Percentiles rank a stretch among this genome's conserved stretches.
Evolutionary conservation across 2,329 filamentous ascomycete genomes (phyloP).

Genomic region (Paracamarosporium sp.): DNA sequence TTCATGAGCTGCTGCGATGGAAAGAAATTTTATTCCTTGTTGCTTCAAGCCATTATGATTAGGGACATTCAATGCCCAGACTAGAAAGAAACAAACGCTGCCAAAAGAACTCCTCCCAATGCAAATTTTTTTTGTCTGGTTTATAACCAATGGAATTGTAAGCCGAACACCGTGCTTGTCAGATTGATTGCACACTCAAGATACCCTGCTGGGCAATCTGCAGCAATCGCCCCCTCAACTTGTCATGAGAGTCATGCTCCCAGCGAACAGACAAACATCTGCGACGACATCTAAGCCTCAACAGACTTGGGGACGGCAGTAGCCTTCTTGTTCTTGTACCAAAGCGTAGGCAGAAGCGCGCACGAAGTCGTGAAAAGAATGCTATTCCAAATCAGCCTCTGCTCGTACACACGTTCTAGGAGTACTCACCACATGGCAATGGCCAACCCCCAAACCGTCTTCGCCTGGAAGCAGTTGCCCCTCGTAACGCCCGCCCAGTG

Average conservation of each 20-base stretch:
- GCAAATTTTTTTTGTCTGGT: conserved; percentile 12
- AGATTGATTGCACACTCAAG: conserved; percentile 20
- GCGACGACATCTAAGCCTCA: conserved; percentile 29
- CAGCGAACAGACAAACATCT: background rate
- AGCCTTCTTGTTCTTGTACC: conserved; percentile 58
- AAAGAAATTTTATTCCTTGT: conserved; percentile 14
- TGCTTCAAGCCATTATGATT: conserved; percentile 32
- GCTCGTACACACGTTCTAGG: too few species aligned
- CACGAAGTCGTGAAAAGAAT: conserved; percentile 56
- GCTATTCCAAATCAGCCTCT: conserved; percentile 30
- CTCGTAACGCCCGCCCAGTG: conserved; percentile 67
- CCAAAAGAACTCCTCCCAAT: conserved; percentile 15
- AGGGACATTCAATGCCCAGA: conserved; percentile 43
- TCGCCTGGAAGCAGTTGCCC: conserved; percentile 80
- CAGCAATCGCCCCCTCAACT: background rate
- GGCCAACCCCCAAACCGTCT: conserved; percentile 84
- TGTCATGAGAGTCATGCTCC: background rate
- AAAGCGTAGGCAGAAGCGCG: conserved; percentile 55
- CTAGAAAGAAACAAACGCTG: conserved; percentile 15
- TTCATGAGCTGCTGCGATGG: background rate
- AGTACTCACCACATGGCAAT: conserved; percentile 73
- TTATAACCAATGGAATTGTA: conserved; percentile 5
- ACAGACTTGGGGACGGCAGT: conserved; percentile 43
- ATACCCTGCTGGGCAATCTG: background rate
- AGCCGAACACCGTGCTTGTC: conserved; percentile 22